Conservation (phyloP, 2,329 filamentous ascomycete species). For the Sphaerulina populicola region DNA sequence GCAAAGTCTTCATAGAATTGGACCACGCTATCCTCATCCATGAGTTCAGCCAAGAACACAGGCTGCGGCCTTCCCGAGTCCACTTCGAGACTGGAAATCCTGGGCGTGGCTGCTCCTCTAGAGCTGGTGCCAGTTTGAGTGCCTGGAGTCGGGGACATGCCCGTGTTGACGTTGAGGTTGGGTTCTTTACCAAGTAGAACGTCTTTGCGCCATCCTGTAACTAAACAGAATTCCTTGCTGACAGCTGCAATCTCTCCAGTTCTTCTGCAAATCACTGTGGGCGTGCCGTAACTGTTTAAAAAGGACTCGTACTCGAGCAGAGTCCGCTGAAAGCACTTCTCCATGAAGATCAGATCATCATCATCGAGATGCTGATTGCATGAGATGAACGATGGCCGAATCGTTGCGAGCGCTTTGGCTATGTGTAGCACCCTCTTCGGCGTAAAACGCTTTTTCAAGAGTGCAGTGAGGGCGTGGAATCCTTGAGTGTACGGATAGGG, state of each 20-base stretch:
- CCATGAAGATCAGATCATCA: slow-evolving; percentile 92
- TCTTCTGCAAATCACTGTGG: slow-evolving; percentile 81
- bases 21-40: slow-evolving; percentile 87
- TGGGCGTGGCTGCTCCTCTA: slow-evolving; percentile 43
- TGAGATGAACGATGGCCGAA: slow-evolving; percentile 86
- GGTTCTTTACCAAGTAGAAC: slow-evolving; percentile 78
- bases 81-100: slow-evolving; percentile 25
- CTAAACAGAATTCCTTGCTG: slow-evolving; percentile 91
- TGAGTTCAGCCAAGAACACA: slow-evolving; percentile 82
- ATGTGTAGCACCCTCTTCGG: slow-evolving; percentile 71
- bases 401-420: slow-evolving; percentile 77
- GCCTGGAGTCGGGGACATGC: slow-evolving; percentile 40
- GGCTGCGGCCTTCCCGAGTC: slow-evolving; percentile 52
- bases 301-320: slow-evolving; percentile 91
- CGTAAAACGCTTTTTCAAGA: slow-evolving; percentile 70
- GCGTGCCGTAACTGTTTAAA: slow-evolving; percentile 77
- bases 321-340: slow-evolving; percentile 90
- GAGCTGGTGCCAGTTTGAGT: slow-evolving; percentile 39
- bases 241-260: slow-evolving; percentile 93
- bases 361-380: slow-evolving; percentile 81
- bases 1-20: slow-evolving; percentile 96
- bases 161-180: slow-evolving; percentile 78
- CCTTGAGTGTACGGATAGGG: slow-evolving; percentile 85
- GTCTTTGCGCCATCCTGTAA: slow-evolving; percentile 90
- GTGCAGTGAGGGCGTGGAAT: slow-evolving; percentile 78